Evolutionary conservation across 768 basidiomycete species (phyloP).

Genomic region (Cystobasidium tubakii): DNA sequence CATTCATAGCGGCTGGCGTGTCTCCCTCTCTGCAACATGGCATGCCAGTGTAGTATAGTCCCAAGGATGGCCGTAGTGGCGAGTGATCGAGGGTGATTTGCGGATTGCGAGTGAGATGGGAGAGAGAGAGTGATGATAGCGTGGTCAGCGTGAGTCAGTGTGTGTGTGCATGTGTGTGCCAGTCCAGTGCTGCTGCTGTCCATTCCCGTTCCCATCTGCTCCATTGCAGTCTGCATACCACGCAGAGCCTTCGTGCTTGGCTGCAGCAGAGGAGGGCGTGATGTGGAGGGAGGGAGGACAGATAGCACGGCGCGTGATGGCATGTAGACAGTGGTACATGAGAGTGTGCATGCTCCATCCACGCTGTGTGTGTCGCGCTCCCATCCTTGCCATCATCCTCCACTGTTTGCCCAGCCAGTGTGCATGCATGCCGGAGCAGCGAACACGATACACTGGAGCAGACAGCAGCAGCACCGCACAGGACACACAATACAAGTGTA

Average conservation of each 20-base stretch:
- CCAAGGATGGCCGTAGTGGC: too few relatives aligned
- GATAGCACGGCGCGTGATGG: not conserved
- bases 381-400: not conserved
- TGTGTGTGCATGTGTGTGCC: not conserved
- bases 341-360: not conserved
- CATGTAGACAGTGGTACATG: too few relatives aligned
- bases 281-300: not conserved
- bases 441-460: not conserved
- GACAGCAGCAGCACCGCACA: not conserved
- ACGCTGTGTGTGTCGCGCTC: not conserved
- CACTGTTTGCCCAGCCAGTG: not conserved
- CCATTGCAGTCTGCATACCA: not conserved
- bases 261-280: not conserved
- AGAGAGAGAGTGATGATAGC: not conserved
- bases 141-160: too few relatives aligned
- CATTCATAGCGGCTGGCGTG: conserved; percentile 41
- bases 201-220: too few relatives aligned
- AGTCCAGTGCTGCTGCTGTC: not conserved
- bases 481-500: not conserved
- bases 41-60: not conserved
- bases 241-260: not conserved
- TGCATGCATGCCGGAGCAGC: not conserved
- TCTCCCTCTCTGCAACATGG: conserved; percentile 39
- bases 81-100: too few relatives aligned
- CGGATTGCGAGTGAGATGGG: not conserved